Percentiles rank a stretch among this genome's conserved stretches.
Evolutionary conservation across 1,139 yeast species (phyloP).

Genomic region (Pichia sp.): DNA sequence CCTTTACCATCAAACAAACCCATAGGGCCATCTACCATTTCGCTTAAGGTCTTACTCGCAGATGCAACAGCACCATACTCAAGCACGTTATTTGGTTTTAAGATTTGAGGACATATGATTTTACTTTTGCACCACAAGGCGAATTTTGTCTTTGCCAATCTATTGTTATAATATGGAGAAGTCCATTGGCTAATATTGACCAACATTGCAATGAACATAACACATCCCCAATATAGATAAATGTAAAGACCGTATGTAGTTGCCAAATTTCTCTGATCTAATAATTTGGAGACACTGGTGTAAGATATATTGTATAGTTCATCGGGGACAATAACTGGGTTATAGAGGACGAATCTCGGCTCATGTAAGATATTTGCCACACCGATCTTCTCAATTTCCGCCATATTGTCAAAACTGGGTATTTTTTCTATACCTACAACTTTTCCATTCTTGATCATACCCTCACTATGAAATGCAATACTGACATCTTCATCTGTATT

Average conservation of each 20-base stretch:
- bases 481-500: background rate
- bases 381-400: conserved; percentile 9
- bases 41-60: conserved; percentile 1
- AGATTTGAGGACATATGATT: conserved; percentile 26
- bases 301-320: conserved; percentile 20
- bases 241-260: conserved; percentile 26
- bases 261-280: conserved; percentile 23
- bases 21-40: conserved; percentile 8
- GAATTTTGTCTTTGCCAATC: conserved; percentile 15
- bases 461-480: background rate
- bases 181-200: conserved; percentile 28
- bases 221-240: conserved; percentile 26
- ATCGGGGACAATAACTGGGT: conserved; percentile 21
- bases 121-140: conserved; percentile 26
- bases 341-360: conserved; percentile 14
- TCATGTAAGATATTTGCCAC: conserved; percentile 8
- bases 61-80: conserved; percentile 1
- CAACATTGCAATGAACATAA: conserved; percentile 19
- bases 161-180: conserved; percentile 22
- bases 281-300: conserved; percentile 23
- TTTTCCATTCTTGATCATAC: conserved; percentile 2
- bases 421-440: conserved; percentile 2
- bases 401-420: conserved; percentile 5
- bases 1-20: conserved; percentile 8
- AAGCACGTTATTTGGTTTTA: conserved; percentile 15